Evolutionary conservation across 2,329 filamentous ascomycete species (phyloP), one percentile per base, ranked within the genome.

Genomic region (Ilyonectria mors-panacis): DNA sequence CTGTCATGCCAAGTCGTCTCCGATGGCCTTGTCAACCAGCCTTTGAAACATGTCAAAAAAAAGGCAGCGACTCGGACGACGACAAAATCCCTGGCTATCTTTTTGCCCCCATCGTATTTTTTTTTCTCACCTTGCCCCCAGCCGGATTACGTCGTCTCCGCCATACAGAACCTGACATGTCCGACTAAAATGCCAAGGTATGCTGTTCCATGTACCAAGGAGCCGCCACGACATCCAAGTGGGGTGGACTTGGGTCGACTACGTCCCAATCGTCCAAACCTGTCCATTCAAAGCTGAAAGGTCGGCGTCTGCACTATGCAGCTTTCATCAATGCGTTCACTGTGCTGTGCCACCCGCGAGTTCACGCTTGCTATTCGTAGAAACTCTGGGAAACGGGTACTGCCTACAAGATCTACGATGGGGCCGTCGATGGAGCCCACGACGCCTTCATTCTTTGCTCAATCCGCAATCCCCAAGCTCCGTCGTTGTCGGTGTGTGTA

Each of bases 141-240:
- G 35, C n/a, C 26, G 17, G 48, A 33, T 28, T 48, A 60, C 39
- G 58, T 57, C 33, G 35, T 37, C 51, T 51, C 57, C 42, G 33
- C 42, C 28, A 42, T 26, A n/a, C 48, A 51, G 12, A 39, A 45
- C 45, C 23, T 39, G 50, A 56, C 39, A 19, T 60, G 63, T 15
- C 57, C 28, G 54, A 48, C 50, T n/a, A 56, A 42, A 59, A 37
- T 23, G 37, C 55, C 47, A 59, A 59, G 59, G 42, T 33, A 56
- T 56, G 59, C 59, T 47, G 19, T 39, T 55, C 30, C 35, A 42
- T 42, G 7, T 55, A 35, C 53, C 51, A 42, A 39, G 35, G 35
- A 57, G 55, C 56, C 53, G 62, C 62, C 62, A 65, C 62, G 62
- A 65, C 62, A 65, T 65, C 56, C 39, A 55, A 59, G 55, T 55